Evolutionary conservation across 345 rosid species (phyloP), one percentile per base, ranked within the genome.

Genomic region (Noccaea bulbosa): DNA sequence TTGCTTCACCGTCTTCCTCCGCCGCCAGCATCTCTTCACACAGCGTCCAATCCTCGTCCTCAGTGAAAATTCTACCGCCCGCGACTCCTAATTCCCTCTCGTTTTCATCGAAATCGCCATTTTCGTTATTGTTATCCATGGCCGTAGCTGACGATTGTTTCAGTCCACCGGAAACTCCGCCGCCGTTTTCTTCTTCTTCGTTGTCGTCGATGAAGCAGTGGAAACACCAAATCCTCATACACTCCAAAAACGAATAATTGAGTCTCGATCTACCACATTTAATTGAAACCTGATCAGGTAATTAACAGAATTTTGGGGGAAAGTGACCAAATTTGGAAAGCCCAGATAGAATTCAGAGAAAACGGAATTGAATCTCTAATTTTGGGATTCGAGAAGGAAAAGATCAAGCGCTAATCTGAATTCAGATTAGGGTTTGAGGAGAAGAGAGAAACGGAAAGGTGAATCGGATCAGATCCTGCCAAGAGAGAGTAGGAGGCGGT

Each of bases 141-240:
- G 66, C 69, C 49, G 17, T 8, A 57, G 43, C 55, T 62, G 59
- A 53, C 22, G 73, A 53, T 53, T 44, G 69, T 37, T 68, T 45
- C 51, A 68, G 27, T 54, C 43, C 66, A 17, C 49, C 8, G 66
- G 65, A 12, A 60, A 60, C 64, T 59, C 65, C 65, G 5, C 15
- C 54, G 35, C 66, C 68, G 15, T 63, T 78, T 27, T 74, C 77
- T 32, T 77, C 84, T 71, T 77, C 83, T 71, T 72, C 77, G 35
- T 70, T 70, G 56, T 70, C 74, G 62, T 41, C 82, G 78, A 64
- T 74, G 84, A 91, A 89, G 81, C 93, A 89, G 22, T 79, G 60
- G 75, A 84, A 85, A 74, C 90, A 88, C 97, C 91, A 89, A 82
- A 81, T 89, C 93, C 77, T 94, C 96, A 94, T 91, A 79, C 99